Evolutionary conservation across 176 grass and related monocot genomes (phyloP).

Genomic region (Cymbopogon citratus): DNA sequence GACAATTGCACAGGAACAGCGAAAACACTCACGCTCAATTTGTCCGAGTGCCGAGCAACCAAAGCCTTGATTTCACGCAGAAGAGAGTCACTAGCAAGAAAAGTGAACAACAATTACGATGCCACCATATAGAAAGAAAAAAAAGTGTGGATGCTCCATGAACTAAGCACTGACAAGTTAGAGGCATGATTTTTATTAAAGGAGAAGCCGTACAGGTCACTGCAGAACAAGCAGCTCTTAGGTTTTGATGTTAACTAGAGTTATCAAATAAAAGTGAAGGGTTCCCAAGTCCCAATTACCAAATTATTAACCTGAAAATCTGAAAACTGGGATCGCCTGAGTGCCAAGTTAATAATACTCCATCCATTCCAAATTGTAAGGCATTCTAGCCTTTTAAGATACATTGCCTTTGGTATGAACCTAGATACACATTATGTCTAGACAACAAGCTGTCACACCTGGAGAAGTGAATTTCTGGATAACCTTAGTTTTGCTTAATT

Average conservation of each 20-base stretch:
- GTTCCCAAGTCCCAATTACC: not conserved
- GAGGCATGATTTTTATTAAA: not conserved
- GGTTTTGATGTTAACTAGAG: not conserved
- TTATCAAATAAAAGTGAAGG: not conserved
- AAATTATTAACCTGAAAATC: not conserved
- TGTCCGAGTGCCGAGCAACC: slow-evolving; percentile 64
- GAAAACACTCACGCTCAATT: slow-evolving; percentile 54
- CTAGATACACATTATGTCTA: too few relatives aligned
- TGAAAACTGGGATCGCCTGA: not conserved
- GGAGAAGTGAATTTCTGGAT: not conserved
- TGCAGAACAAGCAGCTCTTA: not conserved
- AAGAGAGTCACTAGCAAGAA: slow-evolving; percentile 54
- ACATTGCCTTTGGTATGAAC: too few relatives aligned
- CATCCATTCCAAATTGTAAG: too few relatives aligned
- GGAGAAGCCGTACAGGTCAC: not conserved
- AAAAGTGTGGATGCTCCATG: not conserved
- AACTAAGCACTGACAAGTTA: not conserved
- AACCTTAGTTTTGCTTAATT: not conserved
- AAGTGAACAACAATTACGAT: not conserved
- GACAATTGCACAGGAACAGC: not conserved
- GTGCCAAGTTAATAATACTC: not conserved
- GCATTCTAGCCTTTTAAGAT: too few relatives aligned
- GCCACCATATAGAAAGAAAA: not conserved
- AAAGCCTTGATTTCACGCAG: slow-evolving; percentile 59
- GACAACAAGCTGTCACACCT: too few relatives aligned